These are phyloP conservation scores for Zygoascus hellenicus DNA, from an alignment of 1,139 yeast genomes.

Conservation along the genomic window DNA sequence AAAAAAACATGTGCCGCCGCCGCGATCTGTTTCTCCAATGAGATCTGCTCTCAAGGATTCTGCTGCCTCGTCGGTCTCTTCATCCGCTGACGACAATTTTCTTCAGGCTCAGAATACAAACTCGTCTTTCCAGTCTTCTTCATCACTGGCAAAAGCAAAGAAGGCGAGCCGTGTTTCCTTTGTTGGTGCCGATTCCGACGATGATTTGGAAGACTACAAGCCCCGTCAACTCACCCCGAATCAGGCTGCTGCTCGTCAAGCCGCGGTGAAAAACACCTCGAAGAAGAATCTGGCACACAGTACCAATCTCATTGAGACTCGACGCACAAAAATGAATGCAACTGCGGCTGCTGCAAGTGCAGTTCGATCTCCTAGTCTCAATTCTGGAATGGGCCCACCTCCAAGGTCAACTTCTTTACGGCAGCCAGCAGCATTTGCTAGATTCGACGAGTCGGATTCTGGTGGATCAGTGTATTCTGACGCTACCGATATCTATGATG, in stretches of 20 bases:
- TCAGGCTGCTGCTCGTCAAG: conserved; percentile 13
- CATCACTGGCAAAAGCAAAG: background rate
- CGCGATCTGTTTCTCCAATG: conserved; percentile 29
- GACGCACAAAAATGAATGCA: conserved; percentile 12
- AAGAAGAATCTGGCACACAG: conserved; percentile 3
- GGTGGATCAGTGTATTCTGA: conserved; percentile 28
- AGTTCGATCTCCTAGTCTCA: conserved; percentile 1
- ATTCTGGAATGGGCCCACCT: conserved; percentile 1
- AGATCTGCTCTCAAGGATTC: conserved; percentile 30
- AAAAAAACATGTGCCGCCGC: conserved; percentile 18
- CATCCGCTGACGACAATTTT: conserved; percentile 15
- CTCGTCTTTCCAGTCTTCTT: background rate
- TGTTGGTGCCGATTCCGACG: conserved; percentile 14
- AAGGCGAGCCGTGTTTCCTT: conserved; percentile 9
- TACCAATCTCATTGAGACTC: conserved; percentile 3
- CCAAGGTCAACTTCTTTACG: background rate
- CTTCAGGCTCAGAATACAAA: background rate
- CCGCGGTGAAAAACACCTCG: conserved; percentile 9
- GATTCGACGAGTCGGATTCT: conserved; percentile 20
- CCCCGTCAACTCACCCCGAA: background rate
- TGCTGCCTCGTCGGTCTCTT: conserved; percentile 16
- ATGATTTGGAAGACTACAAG: background rate
- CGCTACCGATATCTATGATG: conserved; percentile 21
- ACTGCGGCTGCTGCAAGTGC: conserved; percentile 22
- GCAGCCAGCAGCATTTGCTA: background rate